These are phyloP conservation scores for Auricularia sp. DNA, from an alignment of 768 basidiomycete genomes.

Conservation along the genomic window DNA sequence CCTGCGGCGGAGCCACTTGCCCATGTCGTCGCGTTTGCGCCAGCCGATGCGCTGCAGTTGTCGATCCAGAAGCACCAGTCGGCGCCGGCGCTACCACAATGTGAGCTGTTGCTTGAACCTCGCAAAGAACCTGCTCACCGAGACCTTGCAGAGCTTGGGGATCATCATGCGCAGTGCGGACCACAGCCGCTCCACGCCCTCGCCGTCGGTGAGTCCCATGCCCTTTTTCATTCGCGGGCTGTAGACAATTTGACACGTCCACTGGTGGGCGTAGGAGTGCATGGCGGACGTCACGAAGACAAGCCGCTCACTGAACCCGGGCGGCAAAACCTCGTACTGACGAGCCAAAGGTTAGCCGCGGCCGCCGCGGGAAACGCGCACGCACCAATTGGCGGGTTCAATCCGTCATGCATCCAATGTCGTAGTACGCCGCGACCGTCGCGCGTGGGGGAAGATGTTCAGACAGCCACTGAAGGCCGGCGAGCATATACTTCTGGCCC, in stretches of 20 bases:
- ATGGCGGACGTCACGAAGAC: background rate
- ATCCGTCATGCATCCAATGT: background rate
- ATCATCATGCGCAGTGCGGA: slow-evolving; percentile 27
- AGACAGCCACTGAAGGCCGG: background rate
- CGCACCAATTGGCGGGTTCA: background rate
- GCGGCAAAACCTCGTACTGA: background rate
- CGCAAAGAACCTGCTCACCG: background rate
- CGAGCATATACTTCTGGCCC: background rate
- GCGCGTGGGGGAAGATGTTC: background rate
- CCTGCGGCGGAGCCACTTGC: slow-evolving; percentile 21
- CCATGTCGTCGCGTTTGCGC: slow-evolving; percentile 20
- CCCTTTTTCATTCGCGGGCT: slow-evolving; percentile 21
- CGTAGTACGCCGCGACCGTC: background rate
- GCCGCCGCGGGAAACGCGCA: background rate
- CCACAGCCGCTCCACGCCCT: slow-evolving; percentile 25
- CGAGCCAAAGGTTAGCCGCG: background rate
- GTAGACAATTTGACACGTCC: slow-evolving; percentile 3
- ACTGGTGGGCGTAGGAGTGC: slow-evolving; percentile 9
- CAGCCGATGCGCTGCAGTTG: slow-evolving; percentile 19
- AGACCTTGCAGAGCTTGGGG: slow-evolving; percentile 12
- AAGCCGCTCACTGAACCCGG: background rate
- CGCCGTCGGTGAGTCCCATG: slow-evolving; percentile 21
- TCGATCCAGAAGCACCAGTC: slow-evolving; percentile 26
- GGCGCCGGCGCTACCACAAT: slow-evolving; percentile 16
- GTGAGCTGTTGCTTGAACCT: background rate